A percentile compares a stretch with the other conserved stretches of the same genome.
Evolutionary conservation across 768 basidiomycete species (phyloP).

Genomic region (Mycena rosella): DNA sequence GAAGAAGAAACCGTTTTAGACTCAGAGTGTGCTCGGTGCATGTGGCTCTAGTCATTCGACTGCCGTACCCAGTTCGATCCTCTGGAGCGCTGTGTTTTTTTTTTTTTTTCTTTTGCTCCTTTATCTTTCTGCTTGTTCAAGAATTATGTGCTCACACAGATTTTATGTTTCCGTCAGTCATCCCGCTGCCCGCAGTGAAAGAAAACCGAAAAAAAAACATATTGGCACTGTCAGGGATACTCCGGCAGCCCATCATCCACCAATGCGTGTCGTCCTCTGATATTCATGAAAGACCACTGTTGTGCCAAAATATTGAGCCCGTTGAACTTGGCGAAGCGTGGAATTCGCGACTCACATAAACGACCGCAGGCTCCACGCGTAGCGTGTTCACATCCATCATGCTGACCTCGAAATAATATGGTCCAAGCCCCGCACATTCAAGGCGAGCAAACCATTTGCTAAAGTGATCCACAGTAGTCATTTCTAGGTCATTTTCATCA

Average conservation of each 20-base stretch:
- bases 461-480: conserved; percentile 35
- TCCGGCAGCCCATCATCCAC: conserved; percentile 31
- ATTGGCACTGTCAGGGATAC: conserved; percentile 20
- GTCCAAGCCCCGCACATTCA: conserved; percentile 31
- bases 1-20: too few relatives aligned
- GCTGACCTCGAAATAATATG: conserved; percentile 33
- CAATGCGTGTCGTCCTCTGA: conserved; percentile 30
- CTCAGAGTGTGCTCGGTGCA: too few relatives aligned
- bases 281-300: conserved; percentile 30
- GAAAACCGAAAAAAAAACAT: too few relatives aligned
- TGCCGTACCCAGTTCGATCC: too few relatives aligned
- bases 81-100: too few relatives aligned
- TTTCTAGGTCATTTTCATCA: conserved; percentile 6
- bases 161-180: too few relatives aligned
- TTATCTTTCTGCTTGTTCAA: too few relatives aligned
- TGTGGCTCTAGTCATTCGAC: too few relatives aligned
- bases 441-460: conserved; percentile 19
- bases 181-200: too few relatives aligned
- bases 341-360: conserved; percentile 22
- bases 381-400: conserved; percentile 33
- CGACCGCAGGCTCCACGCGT: conserved; percentile 27
- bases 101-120: too few relatives aligned
- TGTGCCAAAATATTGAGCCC: neutral
- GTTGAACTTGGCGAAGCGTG: too few relatives aligned
- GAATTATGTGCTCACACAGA: too few relatives aligned